These are phyloP conservation scores for Rhododendron mucronatum DNA, from an alignment of 148 eudicot genomes.

Conservation along the genomic window DNA sequence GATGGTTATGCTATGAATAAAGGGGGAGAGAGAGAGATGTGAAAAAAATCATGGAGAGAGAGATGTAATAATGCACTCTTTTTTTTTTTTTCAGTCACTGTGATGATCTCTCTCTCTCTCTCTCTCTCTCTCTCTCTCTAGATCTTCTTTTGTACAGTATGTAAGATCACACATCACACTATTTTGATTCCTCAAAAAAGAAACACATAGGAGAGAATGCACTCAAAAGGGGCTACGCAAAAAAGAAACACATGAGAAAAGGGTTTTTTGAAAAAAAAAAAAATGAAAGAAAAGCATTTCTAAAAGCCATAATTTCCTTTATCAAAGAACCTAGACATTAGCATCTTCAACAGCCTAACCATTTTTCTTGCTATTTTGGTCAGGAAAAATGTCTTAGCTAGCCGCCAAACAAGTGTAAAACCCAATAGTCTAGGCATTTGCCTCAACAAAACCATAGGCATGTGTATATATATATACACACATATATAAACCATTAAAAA, in stretches of 20 bases:
- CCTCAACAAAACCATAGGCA: too few species aligned
- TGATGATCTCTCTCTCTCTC: background rate
- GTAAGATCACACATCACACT: slow-evolving; percentile 1
- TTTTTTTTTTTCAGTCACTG: background rate
- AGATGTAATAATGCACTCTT: background rate
- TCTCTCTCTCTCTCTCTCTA: background rate
- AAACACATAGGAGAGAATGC: background rate
- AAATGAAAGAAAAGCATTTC: background rate
- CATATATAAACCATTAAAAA: too few species aligned
- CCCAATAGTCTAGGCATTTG: too few species aligned
- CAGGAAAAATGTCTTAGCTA: too few species aligned
- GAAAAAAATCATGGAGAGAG: background rate
- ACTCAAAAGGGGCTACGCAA: background rate
- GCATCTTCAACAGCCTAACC: background rate
- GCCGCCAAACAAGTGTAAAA: too few species aligned
- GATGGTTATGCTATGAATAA: background rate
- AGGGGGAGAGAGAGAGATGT: background rate
- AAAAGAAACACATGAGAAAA: slow-evolving; percentile 7
- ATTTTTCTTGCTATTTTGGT: too few species aligned
- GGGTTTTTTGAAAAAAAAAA: background rate
- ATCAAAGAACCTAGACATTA: background rate
- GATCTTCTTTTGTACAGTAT: background rate
- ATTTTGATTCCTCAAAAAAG: background rate
- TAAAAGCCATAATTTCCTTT: background rate
- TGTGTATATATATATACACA: too few species aligned